phyloP scores from a whole-genome alignment of 371 early-diverging fungal species.

The Syncephalastrum contaminatum region DNA sequence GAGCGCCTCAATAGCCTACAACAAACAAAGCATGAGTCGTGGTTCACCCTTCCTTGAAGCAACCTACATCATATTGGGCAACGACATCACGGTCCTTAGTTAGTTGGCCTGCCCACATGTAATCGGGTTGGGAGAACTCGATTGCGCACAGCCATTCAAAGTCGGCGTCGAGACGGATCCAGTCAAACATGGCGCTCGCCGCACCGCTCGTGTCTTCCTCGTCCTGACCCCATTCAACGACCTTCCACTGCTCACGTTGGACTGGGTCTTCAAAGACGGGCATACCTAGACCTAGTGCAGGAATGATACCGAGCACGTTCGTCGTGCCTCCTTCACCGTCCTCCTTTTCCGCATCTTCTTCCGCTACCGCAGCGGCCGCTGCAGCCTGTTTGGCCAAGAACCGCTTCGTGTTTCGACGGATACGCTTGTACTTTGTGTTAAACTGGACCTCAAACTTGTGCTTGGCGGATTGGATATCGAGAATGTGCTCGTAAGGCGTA shows the following conservation, averaged over 20 bases:
- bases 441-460: constrained; percentile 90
- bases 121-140: constrained; percentile 89
- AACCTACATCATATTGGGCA: constrained; percentile 84
- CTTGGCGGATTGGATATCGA: constrained; percentile 77
- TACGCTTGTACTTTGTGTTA: constrained; percentile 96
- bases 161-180: constrained; percentile 97
- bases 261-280: constrained; percentile 72
- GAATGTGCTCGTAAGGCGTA: constrained; percentile 90
- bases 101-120: constrained; percentile 96
- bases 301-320: constrained; percentile 43
- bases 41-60: neutral
- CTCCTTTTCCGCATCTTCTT: constrained; percentile 56
- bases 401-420: constrained; percentile 81
- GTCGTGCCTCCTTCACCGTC: constrained; percentile 47
- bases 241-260: constrained; percentile 71
- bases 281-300: constrained; percentile 64
- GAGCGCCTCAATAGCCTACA: constrained; percentile 69
- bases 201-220: constrained; percentile 71
- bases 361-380: constrained; percentile 77
- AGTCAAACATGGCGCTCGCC: constrained; percentile 85
- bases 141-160: constrained; percentile 91
- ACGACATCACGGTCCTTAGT: constrained; percentile 94
- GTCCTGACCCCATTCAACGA: constrained; percentile 83
- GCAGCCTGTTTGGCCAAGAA: constrained; percentile 79
- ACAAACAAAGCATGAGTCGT: neutral